phyloP scores from a whole-genome alignment of 176 grass and related monocot genomes.

The Musa itinerans region DNA sequence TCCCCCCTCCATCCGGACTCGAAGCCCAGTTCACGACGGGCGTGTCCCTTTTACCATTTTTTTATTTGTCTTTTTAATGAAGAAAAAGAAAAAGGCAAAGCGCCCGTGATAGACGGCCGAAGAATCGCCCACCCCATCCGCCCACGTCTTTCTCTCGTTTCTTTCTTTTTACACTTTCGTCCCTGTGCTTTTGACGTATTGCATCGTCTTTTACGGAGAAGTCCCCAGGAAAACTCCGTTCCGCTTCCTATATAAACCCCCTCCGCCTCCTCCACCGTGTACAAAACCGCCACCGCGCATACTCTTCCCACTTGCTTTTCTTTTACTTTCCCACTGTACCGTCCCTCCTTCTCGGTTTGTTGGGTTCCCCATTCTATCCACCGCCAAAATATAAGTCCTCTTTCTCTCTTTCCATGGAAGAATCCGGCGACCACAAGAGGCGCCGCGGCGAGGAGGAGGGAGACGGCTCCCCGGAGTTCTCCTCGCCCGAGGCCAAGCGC shows the following conservation, averaged over 20 bases:
- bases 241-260: background rate
- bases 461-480: background rate
- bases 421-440: background rate
- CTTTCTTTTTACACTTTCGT: background rate
- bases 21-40: background rate
- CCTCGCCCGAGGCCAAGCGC: constrained; percentile 21
- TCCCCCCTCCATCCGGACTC: constrained; percentile 1
- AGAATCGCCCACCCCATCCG: background rate
- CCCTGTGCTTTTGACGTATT: background rate
- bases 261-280: constrained; percentile 2
- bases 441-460: too few relatives aligned
- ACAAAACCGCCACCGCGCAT: background rate
- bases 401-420: background rate
- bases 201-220: too few relatives aligned
- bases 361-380: background rate
- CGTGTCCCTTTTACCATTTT: background rate
- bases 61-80: background rate
- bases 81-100: background rate
- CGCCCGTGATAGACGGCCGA: background rate
- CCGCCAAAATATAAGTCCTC: background rate
- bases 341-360: too few relatives aligned
- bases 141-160: background rate
- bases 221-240: background rate
- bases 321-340: background rate
- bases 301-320: background rate